Conservation (phyloP, 176 grass and related monocot species). For the Metroxylon sagu region DNA sequence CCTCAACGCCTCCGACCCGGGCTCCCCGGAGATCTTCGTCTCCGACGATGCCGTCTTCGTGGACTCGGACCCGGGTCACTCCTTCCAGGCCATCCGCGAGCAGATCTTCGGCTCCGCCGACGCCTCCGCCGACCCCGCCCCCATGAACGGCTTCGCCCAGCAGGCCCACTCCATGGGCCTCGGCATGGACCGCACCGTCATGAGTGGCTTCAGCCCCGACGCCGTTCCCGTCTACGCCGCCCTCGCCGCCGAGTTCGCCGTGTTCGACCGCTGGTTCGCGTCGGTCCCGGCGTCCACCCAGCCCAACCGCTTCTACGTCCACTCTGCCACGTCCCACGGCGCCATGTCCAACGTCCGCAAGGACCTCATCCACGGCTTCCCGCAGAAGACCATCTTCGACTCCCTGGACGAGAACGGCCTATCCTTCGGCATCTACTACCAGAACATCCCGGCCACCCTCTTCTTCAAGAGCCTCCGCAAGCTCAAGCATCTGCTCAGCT, state of each 20-base stretch:
- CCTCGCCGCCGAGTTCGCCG: slow-evolving; percentile 62
- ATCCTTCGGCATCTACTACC: slow-evolving; percentile 82
- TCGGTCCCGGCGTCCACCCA: slow-evolving; percentile 87
- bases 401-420: slow-evolving; percentile 66
- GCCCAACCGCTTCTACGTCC: slow-evolving; percentile 85
- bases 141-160: slow-evolving; percentile 85
- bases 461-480: slow-evolving; percentile 81
- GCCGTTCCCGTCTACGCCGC: slow-evolving; percentile 54
- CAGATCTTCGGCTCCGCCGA: slow-evolving; percentile 85
- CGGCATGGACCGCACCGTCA: slow-evolving; percentile 82
- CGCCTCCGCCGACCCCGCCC: slow-evolving; percentile 51
- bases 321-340: slow-evolving; percentile 82
- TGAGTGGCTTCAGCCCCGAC: slow-evolving; percentile 64
- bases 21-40: slow-evolving; percentile 67
- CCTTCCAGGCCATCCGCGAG: slow-evolving; percentile 96
- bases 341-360: slow-evolving; percentile 85
- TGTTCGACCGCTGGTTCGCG: slow-evolving; percentile 85
- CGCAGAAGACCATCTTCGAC: slow-evolving; percentile 94
- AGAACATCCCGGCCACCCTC: slow-evolving; percentile 79
- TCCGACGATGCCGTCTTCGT: slow-evolving; percentile 73
- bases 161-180: slow-evolving; percentile 69
- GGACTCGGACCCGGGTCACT: slow-evolving; percentile 86
- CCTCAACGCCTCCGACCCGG: slow-evolving; percentile 69
- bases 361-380: slow-evolving; percentile 87
- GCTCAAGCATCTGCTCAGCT: slow-evolving; percentile 68